Evolutionary conservation across 2,329 filamentous ascomycete species (phyloP).

Genomic region (Clarireedia paspali): DNA sequence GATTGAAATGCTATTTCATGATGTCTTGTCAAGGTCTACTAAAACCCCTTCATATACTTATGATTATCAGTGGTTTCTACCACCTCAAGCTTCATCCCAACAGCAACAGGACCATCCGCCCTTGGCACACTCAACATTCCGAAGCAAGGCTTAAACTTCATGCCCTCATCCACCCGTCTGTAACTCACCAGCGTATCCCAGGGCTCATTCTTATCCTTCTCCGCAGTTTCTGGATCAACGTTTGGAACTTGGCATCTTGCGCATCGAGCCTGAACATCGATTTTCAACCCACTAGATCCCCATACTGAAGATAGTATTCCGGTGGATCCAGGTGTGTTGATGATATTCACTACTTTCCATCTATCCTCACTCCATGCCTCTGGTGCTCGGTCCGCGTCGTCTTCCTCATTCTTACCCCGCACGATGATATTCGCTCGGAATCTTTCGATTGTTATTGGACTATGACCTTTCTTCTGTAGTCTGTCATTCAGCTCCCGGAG

Average conservation of each 20-base stretch:
- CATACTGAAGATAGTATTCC: background rate
- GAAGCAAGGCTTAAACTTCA: conserved; percentile 59
- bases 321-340: background rate
- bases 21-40: background rate
- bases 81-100: conserved; percentile 53
- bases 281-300: conserved; percentile 30
- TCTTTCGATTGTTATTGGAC: conserved; percentile 49
- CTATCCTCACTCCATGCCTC: conserved; percentile 50
- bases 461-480: conserved; percentile 34
- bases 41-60: conserved; percentile 37
- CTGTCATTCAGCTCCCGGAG: conserved; percentile 50
- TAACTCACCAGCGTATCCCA: conserved; percentile 49
- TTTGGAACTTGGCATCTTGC: conserved; percentile 65
- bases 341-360: conserved; percentile 51
- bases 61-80: conserved; percentile 49
- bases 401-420: conserved; percentile 35
- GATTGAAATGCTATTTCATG: too few species aligned
- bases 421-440: conserved; percentile 59
- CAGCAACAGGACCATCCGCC: conserved; percentile 43
- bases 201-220: conserved; percentile 38
- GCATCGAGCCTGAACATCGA: conserved; percentile 56
- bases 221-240: conserved; percentile 44
- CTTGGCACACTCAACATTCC: conserved; percentile 57
- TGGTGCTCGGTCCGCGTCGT: conserved; percentile 25
- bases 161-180: conserved; percentile 52